phyloP scores from a whole-genome alignment of 345 rosid species.

The Pseudoturritis turrita region DNA sequence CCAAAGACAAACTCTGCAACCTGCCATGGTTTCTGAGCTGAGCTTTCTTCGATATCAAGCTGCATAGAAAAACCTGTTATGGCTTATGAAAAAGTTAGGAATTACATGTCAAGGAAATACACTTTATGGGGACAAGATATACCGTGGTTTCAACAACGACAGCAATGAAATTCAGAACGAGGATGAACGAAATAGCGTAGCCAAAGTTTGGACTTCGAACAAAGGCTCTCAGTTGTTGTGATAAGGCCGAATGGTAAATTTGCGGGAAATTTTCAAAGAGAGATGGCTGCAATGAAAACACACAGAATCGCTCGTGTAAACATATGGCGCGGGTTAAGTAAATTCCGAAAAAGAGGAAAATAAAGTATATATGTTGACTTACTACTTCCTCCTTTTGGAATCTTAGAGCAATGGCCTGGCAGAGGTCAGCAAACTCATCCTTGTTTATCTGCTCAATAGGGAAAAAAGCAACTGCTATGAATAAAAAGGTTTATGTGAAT shows the following conservation, averaged over 20 bases:
- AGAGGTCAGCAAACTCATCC: conserved; percentile 88
- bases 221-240: conserved; percentile 67
- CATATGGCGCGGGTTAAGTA: conserved; percentile 46
- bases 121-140: conserved; percentile 19
- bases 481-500: not conserved
- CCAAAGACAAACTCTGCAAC: conserved; percentile 84
- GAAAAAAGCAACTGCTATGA: not conserved
- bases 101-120: not conserved
- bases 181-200: conserved; percentile 66
- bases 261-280: conserved; percentile 56
- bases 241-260: conserved; percentile 60
- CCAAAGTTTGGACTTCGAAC: conserved; percentile 70
- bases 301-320: conserved; percentile 11
- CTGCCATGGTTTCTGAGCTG: conserved; percentile 88
- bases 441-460: conserved; percentile 58
- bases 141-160: conserved; percentile 95
- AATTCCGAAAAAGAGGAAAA: conserved; percentile 16
- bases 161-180: conserved; percentile 69
- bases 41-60: conserved; percentile 92
- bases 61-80: conserved; percentile 24
- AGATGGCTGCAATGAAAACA: conserved; percentile 60
- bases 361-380: conserved; percentile 38
- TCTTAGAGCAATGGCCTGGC: conserved; percentile 90
- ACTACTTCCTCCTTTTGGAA: conserved; percentile 89
- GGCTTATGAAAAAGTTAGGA: not conserved